Evolutionary conservation across 345 rosid species (phyloP).

Genomic region (Leavenworthia alabamica): DNA sequence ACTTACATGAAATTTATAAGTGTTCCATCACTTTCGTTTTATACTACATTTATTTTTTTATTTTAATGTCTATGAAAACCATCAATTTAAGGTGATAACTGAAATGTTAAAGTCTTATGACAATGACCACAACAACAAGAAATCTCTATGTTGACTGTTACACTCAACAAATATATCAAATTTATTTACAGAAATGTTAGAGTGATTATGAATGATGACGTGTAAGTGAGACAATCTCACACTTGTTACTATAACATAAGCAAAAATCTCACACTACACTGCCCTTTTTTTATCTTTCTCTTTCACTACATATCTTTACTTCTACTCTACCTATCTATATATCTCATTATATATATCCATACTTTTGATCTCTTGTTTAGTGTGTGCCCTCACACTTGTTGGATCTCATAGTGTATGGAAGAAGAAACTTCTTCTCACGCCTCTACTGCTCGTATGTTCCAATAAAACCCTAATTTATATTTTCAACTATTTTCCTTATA

Average conservation of each 20-base stretch:
- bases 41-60: no score
- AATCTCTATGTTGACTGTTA: not conserved
- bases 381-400: no score
- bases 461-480: constrained; percentile 1
- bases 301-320: not conserved
- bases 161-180: not conserved
- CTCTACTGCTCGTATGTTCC: constrained; percentile 26
- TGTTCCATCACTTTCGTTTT: no score
- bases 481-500: not conserved
- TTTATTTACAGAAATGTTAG: not conserved
- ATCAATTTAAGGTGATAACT: no score
- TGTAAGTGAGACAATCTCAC: constrained; percentile 26
- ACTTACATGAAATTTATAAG: no score
- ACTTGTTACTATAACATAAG: no score
- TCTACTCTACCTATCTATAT: not conserved
- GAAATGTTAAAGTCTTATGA: no score
- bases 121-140: no score
- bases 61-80: no score
- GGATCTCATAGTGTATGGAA: no score
- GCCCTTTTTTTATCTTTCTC: not conserved
- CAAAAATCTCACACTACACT: not conserved
- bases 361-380: not conserved
- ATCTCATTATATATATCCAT: not conserved
- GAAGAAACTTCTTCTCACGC: constrained; percentile 13
- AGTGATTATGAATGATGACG: constrained; percentile 2